Conservation (phyloP, 2,329 filamentous ascomycete species). For the Albophoma yamanashiensis region DNA sequence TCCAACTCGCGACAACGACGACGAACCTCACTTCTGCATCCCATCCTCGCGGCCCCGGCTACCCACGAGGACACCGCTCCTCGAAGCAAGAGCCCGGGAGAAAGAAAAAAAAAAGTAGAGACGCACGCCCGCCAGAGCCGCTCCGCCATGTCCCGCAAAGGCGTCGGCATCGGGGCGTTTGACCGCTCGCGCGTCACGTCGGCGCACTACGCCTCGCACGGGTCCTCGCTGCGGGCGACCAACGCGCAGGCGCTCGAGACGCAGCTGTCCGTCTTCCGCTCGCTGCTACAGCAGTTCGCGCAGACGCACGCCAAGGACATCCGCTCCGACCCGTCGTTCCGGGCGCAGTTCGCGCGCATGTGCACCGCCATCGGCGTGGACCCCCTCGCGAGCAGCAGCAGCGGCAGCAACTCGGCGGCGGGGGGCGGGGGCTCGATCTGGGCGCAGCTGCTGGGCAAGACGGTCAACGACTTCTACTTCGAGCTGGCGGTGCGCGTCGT, state of each 20-base stretch:
- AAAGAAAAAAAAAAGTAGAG: too few relatives aligned
- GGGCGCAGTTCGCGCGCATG: conserved; percentile 97
- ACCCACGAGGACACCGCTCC: background rate
- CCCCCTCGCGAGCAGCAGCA: conserved; percentile 54
- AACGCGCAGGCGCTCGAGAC: conserved; percentile 82
- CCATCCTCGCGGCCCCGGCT: background rate
- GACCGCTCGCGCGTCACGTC: conserved; percentile 75
- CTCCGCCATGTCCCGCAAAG: conserved; percentile 57
- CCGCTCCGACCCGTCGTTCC: conserved; percentile 86
- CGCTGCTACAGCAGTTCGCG: conserved; percentile 87
- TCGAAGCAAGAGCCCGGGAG: background rate
- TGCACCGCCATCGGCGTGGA: conserved; percentile 95
- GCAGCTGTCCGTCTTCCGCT: conserved; percentile 93
- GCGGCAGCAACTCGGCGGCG: conserved; percentile 10
- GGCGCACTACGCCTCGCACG: conserved; percentile 84
- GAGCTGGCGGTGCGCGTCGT: conserved; percentile 93
- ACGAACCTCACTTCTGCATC: background rate
- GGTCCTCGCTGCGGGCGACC: conserved; percentile 70
- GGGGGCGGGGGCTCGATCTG: conserved; percentile 59
- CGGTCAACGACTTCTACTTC: conserved; percentile 97
- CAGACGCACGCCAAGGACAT: conserved; percentile 93
- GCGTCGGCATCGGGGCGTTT: conserved; percentile 84
- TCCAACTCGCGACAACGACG: background rate
- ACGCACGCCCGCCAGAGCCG: background rate
- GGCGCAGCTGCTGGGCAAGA: conserved; percentile 83